Evolutionary conservation across 176 grass and related monocot species (phyloP).

Genomic region (Aegilops longissima): DNA sequence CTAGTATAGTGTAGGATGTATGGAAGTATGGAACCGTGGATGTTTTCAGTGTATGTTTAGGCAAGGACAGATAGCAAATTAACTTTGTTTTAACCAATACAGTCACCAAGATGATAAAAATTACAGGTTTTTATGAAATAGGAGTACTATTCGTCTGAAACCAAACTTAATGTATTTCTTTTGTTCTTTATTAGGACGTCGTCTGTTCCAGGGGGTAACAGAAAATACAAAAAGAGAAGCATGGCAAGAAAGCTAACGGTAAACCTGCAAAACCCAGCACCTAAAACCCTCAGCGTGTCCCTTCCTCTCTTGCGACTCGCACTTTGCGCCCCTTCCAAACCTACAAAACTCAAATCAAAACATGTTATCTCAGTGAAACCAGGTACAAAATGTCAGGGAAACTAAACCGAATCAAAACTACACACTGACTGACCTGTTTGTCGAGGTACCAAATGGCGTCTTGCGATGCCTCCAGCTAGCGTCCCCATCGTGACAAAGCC

Average conservation of each 20-base stretch:
- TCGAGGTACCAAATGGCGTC: neutral
- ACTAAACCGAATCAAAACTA: no score
- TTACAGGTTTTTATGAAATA: neutral
- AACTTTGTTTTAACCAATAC: no score
- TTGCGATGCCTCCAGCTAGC: neutral
- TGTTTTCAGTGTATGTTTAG: neutral
- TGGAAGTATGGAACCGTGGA: no score
- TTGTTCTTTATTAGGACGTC: no score
- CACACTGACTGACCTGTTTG: neutral
- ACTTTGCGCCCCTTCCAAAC: neutral
- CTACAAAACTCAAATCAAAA: neutral
- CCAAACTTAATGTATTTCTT: no score
- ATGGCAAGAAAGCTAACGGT: neutral
- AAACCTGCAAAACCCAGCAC: neutral
- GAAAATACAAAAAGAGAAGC: no score
- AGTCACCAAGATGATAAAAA: neutral
- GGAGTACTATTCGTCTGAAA: no score
- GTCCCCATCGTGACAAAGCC: neutral
- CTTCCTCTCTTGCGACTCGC: neutral
- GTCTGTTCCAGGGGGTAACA: no score
- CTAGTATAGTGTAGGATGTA: neutral
- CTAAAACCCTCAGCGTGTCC: constrained; percentile 34
- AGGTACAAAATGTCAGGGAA: no score
- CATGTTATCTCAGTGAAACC: neutral
- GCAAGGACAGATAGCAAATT: neutral